These are phyloP conservation scores for Hibiscus mutabilis DNA, from an alignment of 345 rosid species.

Conservation along the genomic window DNA sequence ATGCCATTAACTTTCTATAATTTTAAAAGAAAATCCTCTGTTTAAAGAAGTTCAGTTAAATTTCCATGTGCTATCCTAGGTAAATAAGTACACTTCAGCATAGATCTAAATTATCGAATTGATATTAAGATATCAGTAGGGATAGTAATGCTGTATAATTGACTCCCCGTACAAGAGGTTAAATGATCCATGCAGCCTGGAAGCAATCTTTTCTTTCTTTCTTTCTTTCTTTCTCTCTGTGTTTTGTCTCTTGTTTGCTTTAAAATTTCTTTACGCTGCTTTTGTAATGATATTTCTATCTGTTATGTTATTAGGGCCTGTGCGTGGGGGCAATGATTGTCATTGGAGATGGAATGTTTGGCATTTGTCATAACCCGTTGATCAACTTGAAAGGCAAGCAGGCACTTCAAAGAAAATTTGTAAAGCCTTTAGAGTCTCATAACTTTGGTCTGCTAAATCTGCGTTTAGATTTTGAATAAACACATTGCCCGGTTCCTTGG, in stretches of 20 bases:
- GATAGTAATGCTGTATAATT: background rate
- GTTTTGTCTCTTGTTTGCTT: background rate
- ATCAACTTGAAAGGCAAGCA: conserved; percentile 15
- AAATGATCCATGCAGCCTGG: background rate
- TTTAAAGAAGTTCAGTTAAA: background rate
- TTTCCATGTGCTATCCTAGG: background rate
- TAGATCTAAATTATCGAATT: background rate
- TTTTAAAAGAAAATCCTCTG: background rate
- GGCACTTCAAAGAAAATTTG: conserved; percentile 12
- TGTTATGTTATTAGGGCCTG: conserved; percentile 36
- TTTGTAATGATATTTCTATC: background rate
- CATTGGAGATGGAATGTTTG: conserved; percentile 4
- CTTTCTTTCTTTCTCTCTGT: background rate
- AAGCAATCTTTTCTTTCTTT: background rate
- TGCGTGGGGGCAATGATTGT: conserved; percentile 50
- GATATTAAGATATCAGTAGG: background rate
- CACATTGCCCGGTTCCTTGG: conserved; percentile 14
- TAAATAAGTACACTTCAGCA: background rate
- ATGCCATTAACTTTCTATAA: background rate
- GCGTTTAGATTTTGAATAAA: conserved; percentile 19
- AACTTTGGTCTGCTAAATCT: conserved; percentile 12
- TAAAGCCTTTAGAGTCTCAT: conserved; percentile 13
- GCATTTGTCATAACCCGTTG: conserved; percentile 8
- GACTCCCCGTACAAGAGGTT: too few relatives aligned
- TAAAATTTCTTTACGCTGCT: background rate